phyloP scores from a whole-genome alignment of 169 alveolate genomes.

The Theileria luwenshuni region DNA sequence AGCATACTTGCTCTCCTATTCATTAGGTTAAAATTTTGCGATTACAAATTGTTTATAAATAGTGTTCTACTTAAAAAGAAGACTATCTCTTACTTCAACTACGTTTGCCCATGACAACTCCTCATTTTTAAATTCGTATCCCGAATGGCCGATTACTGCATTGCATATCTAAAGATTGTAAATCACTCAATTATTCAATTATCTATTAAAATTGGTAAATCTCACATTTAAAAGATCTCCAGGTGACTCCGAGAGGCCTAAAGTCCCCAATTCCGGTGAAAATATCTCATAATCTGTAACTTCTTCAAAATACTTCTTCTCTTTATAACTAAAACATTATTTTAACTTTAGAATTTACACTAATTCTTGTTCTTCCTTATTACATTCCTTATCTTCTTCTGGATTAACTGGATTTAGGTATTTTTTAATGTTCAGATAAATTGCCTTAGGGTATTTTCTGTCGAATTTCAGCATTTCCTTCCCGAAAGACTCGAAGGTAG shows the following conservation, averaged over 20 bases:
- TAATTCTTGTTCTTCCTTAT: background rate
- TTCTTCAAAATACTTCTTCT: slow-evolving; percentile 38
- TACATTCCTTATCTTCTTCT: slow-evolving; percentile 14
- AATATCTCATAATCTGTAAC: slow-evolving; percentile 33
- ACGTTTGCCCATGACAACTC: slow-evolving; percentile 37
- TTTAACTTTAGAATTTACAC: background rate
- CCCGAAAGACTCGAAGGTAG: slow-evolving; percentile 70
- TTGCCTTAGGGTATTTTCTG: slow-evolving; percentile 21
- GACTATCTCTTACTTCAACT: slow-evolving; percentile 7
- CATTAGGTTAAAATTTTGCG: background rate
- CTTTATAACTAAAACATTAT: slow-evolving; percentile 27
- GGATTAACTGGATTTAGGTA: slow-evolving; percentile 24
- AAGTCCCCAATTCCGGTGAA: slow-evolving; percentile 18
- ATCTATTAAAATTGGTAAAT: background rate
- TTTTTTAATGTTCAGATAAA: slow-evolving; percentile 41
- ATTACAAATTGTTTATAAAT: background rate
- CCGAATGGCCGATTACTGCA: slow-evolving; percentile 48
- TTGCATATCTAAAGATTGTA: slow-evolving; percentile 21
- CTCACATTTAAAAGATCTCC: slow-evolving; percentile 20
- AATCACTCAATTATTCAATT: too few relatives aligned
- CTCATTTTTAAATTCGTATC: slow-evolving; percentile 36
- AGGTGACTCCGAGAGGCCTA: background rate
- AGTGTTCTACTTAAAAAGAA: background rate
- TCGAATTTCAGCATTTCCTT: slow-evolving; percentile 40
- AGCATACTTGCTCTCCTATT: slow-evolving; percentile 66